phyloP scores from a whole-genome alignment of 1,284 basidiomycete genomes.

The Leucoagaricus sp. region DNA sequence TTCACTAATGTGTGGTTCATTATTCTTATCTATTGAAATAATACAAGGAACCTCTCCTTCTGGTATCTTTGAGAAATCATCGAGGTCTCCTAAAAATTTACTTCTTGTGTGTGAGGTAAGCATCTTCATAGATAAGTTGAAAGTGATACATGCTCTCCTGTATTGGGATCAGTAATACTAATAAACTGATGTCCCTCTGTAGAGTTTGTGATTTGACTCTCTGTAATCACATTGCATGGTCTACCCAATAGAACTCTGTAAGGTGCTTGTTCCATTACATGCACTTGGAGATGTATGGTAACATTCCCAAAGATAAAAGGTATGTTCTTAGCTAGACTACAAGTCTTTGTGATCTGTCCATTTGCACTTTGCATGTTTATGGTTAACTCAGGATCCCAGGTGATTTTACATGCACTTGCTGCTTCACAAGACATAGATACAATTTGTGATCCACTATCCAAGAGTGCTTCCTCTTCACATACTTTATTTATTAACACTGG shows the following conservation, averaged over 20 bases:
- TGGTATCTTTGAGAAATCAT: not conserved
- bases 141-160: constrained; percentile 16
- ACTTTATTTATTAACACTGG: constrained; percentile 15
- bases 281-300: constrained; percentile 27
- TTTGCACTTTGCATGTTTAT: constrained; percentile 28
- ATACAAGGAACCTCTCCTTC: constrained; percentile 10
- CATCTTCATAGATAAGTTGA: constrained; percentile 24
- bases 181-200: constrained; percentile 24
- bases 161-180: constrained; percentile 29
- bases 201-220: constrained; percentile 23
- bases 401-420: constrained; percentile 6
- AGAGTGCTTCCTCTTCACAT: constrained; percentile 17
- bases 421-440: constrained; percentile 20
- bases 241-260: constrained; percentile 35
- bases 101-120: not conserved
- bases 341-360: constrained; percentile 18
- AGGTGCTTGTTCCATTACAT: constrained; percentile 26
- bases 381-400: constrained; percentile 22
- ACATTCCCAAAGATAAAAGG: constrained; percentile 26
- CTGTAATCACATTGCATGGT: constrained; percentile 33
- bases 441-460: constrained; percentile 26
- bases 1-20: not conserved
- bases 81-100: constrained; percentile 13
- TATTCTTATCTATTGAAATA: not conserved
- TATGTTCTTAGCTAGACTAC: constrained; percentile 28